Percentiles rank a stretch among this genome's conserved stretches.
Conservation (phyloP, 257 asterid species). For the Solanum okadae region DNA sequence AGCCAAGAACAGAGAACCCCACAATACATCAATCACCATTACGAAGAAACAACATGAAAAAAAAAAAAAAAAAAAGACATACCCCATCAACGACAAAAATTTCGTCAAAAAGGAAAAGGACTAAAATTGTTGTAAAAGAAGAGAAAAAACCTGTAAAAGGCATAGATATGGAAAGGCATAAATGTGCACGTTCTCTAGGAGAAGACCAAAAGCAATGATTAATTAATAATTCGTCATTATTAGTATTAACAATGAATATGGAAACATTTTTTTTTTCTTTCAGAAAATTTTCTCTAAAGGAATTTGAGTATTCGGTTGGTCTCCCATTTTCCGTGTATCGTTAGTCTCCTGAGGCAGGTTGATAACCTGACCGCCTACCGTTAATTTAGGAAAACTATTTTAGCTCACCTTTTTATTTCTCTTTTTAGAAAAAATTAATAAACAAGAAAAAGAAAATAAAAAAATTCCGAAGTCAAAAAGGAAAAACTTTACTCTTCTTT, state of each 20-base stretch:
- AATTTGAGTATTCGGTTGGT: not conserved
- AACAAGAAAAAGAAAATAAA: too few relatives aligned
- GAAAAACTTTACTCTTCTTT: too few relatives aligned
- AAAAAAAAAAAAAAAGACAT: not conserved
- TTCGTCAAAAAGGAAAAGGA: not conserved
- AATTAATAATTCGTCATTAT: not conserved
- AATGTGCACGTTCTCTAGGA: not conserved
- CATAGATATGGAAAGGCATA: not conserved
- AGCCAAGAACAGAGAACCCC: not conserved
- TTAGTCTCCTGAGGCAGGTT: slow-evolving; percentile 35
- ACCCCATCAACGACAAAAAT: not conserved
- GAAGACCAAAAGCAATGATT: slow-evolving; percentile 2
- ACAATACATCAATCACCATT: not conserved
- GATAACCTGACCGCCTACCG: slow-evolving; percentile 26
- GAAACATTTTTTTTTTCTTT: not conserved
- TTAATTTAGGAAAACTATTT: slow-evolving; percentile 20
- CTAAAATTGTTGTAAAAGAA: not conserved
- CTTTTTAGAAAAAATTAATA: too few relatives aligned
- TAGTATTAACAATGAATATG: not conserved
- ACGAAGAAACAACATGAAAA: not conserved
- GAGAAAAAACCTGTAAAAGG: not conserved
- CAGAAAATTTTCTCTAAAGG: not conserved
- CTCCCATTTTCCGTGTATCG: slow-evolving; percentile 31
- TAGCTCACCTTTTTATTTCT: not conserved
- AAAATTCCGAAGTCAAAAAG: too few relatives aligned